Evolutionary conservation across 495 filamentous ascomycete genomes (phyloP), one percentile per base, ranked within the genome.

Genomic region (Aspergillus incahuasiensis): DNA sequence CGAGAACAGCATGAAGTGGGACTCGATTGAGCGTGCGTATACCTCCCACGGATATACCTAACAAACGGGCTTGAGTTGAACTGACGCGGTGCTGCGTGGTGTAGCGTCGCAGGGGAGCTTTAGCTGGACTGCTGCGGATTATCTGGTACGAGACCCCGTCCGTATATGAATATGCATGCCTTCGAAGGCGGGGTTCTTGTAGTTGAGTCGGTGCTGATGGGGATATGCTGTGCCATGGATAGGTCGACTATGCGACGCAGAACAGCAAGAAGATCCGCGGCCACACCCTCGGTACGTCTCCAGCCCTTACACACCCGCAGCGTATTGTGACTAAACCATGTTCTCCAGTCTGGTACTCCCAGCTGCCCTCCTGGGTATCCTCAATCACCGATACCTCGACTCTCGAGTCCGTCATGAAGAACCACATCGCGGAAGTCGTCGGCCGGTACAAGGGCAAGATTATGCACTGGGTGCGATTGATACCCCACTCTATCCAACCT

Each of bases 1-100:
- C 0, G 79, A 81, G 69, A 82, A 82, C 68, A 79, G 75, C 54
- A 79, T 82, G 78, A 82, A 82, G 63, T 81, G 75, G 77, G 78
- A 80, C 51, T 56, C 67, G 21, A 66, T 66, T 54, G 69, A 71
- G 45, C 67, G 70, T 70, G 40, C 56, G 70, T 64, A 21, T 18
- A 25, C 38, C 46, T n/a, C n/a, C n/a, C n/a, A n/a, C n/a, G n/a
- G n/a, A n/a, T n/a, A n/a, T n/a, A n/a, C n/a, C n/a, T n/a, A n/a
- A n/a, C n/a, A n/a, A n/a, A n/a, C n/a, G n/a, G n/a, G n/a, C n/a
- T n/a, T n/a, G n/a, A n/a, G n/a, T n/a, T n/a, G n/a, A n/a, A n/a
- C n/a, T n/a, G n/a, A n/a, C n/a, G n/a, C n/a, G n/a, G n/a, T n/a
- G n/a, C n/a, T n/a, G n/a, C n/a, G n/a, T 35, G 32, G 32, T 15